Base-by-base conservation (phyloP, 441 rosid genomes). In the Euphorbia schlechtendalii region DNA sequence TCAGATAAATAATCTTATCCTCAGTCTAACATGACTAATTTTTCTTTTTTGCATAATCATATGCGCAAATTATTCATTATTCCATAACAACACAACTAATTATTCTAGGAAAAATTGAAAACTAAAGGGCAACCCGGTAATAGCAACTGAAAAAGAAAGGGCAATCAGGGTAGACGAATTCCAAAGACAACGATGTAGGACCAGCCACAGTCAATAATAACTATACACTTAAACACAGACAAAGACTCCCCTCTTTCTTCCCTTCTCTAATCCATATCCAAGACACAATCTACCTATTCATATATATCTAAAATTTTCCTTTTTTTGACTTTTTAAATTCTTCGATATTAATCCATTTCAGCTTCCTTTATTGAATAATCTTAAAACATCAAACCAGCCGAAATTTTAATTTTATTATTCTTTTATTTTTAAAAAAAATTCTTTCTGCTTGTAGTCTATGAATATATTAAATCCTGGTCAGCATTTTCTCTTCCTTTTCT, bases 321-420 rank as follows among this genome's bases (percentile, higher is more conserved):
- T 49, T 77, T 76, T 73, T 75, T 76, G 74, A 75, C 80, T 76
- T 79, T 73, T 62, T 28, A 28, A 67, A 49, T 63, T 67, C 77
- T 64, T 66, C 66, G 74, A 32, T 68, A 74, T 70, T 57, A 56
- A 63, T 71, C 69, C 60, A 22, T 58, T 22, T 48, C 55, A 78
- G 82, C 79, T 80, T 77, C 84, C 72, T 69, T 70, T 78, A 79
- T 82, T 76, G 83, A 77, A 78, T 66, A 70, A 69, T 69, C 78
- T 20, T 68, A 41, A 68, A 34, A 73, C 69, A 60, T 61, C 58
- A 73, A 52, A 67, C 77, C 70, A 41, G 52, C 76, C 73, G 51
- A 70, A 74, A 57, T 65, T 4, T 51, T 51, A 61, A n/a, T n/a
- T n/a, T n/a, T 32, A 32, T 32, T 32, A 32, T 32, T 32, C 34